Conservation (phyloP, 805 yeast species). For the Wickerhamiella australiensis region DNA sequence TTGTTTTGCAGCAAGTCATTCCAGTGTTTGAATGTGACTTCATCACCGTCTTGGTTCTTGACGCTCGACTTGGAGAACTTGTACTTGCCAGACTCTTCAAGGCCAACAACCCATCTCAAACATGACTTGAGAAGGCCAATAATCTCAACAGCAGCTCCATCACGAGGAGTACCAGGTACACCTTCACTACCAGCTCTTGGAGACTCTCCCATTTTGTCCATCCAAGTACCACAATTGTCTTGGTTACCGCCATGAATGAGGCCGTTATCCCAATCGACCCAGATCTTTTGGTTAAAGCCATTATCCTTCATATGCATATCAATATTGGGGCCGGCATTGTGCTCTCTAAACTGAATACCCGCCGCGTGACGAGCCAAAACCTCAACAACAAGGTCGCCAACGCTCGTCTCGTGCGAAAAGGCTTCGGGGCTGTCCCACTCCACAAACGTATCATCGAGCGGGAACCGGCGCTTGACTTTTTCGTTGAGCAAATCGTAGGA, state of each 20-base stretch:
- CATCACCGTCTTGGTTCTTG: constrained; percentile 43
- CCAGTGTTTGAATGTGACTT: constrained; percentile 57
- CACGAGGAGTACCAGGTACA: constrained; percentile 95
- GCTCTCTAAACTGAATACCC: constrained; percentile 82
- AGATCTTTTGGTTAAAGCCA: constrained; percentile 75
- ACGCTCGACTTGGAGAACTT: constrained; percentile 39
- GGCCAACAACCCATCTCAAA: constrained; percentile 60
- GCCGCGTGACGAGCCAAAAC: constrained; percentile 76
- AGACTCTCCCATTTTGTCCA: constrained; percentile 99
- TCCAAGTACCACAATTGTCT: constrained; percentile 96
- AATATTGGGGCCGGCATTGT: constrained; percentile 80
- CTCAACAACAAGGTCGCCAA: constrained; percentile 71
- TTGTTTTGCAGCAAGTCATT: constrained; percentile 51
- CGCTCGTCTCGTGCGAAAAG: constrained; percentile 53
- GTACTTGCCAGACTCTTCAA: constrained; percentile 45
- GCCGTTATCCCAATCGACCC: constrained; percentile 84
- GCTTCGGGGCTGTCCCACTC: constrained; percentile 60
- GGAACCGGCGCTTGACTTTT: constrained; percentile 71
- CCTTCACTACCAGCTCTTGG: constrained; percentile 72
- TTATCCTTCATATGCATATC: constrained; percentile 88
- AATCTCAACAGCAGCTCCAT: constrained; percentile 91
- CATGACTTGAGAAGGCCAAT: constrained; percentile 79
- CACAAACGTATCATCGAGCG: constrained; percentile 72
- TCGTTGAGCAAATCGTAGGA: constrained; percentile 48
- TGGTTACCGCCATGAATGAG: constrained; percentile 84